Evolutionary conservation across 1,284 basidiomycete genomes (phyloP), one percentile per base, ranked within the genome.

Genomic region (Ceratobasidium sp.): DNA sequence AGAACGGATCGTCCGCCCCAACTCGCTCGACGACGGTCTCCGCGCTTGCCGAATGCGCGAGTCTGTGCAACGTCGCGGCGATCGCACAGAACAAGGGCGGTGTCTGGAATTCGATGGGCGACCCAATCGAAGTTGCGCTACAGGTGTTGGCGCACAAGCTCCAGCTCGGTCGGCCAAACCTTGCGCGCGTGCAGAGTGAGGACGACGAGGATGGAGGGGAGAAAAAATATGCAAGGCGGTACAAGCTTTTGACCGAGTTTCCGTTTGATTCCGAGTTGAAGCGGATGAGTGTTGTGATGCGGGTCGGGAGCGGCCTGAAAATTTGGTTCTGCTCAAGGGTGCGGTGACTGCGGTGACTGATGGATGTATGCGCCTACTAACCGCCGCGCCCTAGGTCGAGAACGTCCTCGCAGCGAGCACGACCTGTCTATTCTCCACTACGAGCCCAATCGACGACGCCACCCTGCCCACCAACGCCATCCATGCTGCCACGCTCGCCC

Each of bases 91-190:
- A 79, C 13, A 81, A 78, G 46, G 82, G 84, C n/a, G 86, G 85
- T 31, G 82, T 85, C 71, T 92, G 90, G 90, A 85, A 87, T 48
- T 88, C 89, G 0, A 88, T 88, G 56, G 91, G 91, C 41, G 90
- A 92, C 78, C 88, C 90, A 0, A 92, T 90, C n/a, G 87, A 89
- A 78, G 84, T 87, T 39, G 89, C 89, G 0, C 84, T 91, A 5
- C 89, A 90, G 80, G 89, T 90, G 9, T 88, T 88, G 71, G 87
- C 88, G 0, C 82, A 82, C 14, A 81, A 81, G 66, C 82, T 82
- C 49, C 75, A 64, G 46, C 69, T 72, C 34, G 51, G 63, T 43
- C 74, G 63, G 24, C 62, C 74, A 1, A 65, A 68, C 11, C 54
- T 74, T 22, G 69, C 69, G 4, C 54, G 69, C 29, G 58, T 72